Base-by-base conservation (phyloP, 2,329 filamentous ascomycete genomes). In the Sphaerostilbella broomeana region DNA sequence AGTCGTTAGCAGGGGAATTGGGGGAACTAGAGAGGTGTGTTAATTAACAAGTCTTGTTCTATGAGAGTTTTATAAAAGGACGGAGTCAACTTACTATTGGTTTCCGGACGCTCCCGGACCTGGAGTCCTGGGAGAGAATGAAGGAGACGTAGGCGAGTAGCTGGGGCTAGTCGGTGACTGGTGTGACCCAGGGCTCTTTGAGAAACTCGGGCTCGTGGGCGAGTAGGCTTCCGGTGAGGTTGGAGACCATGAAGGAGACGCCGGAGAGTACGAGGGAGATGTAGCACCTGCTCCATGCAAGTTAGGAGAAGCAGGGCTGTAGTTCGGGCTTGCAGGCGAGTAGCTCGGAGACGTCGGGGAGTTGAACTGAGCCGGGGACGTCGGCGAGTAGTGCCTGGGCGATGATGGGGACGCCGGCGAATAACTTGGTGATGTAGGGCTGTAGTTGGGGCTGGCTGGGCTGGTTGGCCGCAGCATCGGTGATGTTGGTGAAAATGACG, bases 211-310 rank as follows among this genome's bases (percentile, higher is more conserved):
- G 51, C 76, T 80, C 29, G 77, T 80, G 5, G 77, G 77, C 34
- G 76, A 80, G 63, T 81, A 81, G 3, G 70, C 68, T 45, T 71
- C 69, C 10, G 75, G 75, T 27, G 84, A 88, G 6, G 83, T 85
- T 3, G 86, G 84, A 41, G 84, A 88, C 68, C 85, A 89, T 17
- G 73, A 77, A n/a, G 83, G 84, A 35, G 83, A 86, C 10, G 79
- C 79, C 32, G 83, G 82, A 21, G 73, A 77, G 61, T 82, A 84
- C 4, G 70, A 72, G n/a, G 71, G 77, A 46, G 78, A 73, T 21
- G 75, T 69, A 9, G 70, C 50, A n/a, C 60, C 59, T 20, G 50
- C 58, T 2, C 56, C 60, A 35, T 64, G 60, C 36, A 73, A 62
- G 56, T 70, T 76, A 50, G 70, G 80, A 36, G 75, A 81, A 4